These are phyloP conservation scores for Fraxinus sp. DNA, from an alignment of 305 asterid genomes.

Conservation along the genomic window DNA sequence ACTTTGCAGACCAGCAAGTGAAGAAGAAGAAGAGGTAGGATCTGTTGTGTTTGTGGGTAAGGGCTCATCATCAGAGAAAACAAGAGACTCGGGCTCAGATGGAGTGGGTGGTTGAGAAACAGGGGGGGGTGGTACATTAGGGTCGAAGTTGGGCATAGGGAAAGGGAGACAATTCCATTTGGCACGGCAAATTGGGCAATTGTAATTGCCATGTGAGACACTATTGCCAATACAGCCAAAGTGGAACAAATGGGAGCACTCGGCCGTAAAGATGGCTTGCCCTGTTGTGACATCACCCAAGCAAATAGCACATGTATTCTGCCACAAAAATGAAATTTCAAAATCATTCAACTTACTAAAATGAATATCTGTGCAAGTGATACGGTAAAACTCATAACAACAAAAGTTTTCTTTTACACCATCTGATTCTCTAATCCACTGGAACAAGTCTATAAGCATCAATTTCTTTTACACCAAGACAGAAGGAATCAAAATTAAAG, in stretches of 20 bases:
- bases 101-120: neutral
- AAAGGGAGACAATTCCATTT: slow-evolving; percentile 23
- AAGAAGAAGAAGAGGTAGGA: neutral
- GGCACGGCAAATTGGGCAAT: slow-evolving; percentile 25
- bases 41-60: neutral
- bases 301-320: slow-evolving; percentile 21
- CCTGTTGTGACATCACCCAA: slow-evolving; percentile 4
- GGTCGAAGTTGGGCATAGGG: neutral
- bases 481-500: neutral
- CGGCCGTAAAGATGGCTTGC: slow-evolving; percentile 22
- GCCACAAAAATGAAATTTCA: neutral
- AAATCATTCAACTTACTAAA: neutral
- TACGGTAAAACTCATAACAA: neutral
- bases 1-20: slow-evolving; percentile 4
- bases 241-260: slow-evolving; percentile 19
- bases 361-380: neutral
- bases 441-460: neutral
- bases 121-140: neutral
- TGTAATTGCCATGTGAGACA: slow-evolving; percentile 14
- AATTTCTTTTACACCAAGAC: neutral
- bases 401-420: neutral
- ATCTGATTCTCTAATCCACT: neutral
- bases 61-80: slow-evolving; percentile 15
- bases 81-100: slow-evolving; percentile 1
- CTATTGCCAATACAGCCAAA: slow-evolving; percentile 20